These are phyloP conservation scores for Phytophthora melonis DNA, from an alignment of 352 stramenopile species.

Conservation along the genomic window DNA sequence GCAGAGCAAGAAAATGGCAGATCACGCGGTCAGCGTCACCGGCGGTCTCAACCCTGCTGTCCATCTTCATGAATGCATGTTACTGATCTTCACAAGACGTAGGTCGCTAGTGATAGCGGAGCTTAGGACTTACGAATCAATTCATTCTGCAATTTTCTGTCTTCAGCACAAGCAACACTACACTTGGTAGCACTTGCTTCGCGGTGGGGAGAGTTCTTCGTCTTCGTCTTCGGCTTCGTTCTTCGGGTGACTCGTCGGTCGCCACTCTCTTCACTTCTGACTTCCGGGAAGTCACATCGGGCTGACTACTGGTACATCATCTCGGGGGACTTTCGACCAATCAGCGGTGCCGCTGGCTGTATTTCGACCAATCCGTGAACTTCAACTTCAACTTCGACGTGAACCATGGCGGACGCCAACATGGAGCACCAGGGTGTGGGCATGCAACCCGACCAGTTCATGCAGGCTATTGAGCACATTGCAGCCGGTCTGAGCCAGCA, in stretches of 20 bases:
- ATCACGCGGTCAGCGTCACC: neutral
- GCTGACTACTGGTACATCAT: too few species aligned
- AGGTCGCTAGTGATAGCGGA: too few species aligned
- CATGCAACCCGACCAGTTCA: neutral
- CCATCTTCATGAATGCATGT: neutral
- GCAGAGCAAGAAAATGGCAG: neutral
- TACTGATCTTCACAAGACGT: neutral
- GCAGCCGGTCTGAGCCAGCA: slow-evolving; percentile 3
- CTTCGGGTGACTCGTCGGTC: too few species aligned
- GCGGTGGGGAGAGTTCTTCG: too few species aligned
- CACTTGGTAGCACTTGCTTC: too few species aligned
- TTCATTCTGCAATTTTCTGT: neutral
- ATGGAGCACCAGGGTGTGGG: slow-evolving; percentile 1
- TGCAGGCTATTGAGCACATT: slow-evolving; percentile 7
- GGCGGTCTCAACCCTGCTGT: neutral
- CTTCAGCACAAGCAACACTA: neutral
- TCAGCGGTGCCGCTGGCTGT: too few species aligned
- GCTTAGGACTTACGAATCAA: too few species aligned
- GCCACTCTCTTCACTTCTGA: too few species aligned
- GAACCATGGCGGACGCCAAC: neutral
- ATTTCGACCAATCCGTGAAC: too few species aligned
- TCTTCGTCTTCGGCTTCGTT: too few species aligned
- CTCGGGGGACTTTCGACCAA: too few species aligned
- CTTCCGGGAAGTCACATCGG: too few species aligned
- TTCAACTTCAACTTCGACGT: slow-evolving; percentile 8